Base-by-base conservation (phyloP, 306 rosid genomes). In the Vigna angularis region DNA sequence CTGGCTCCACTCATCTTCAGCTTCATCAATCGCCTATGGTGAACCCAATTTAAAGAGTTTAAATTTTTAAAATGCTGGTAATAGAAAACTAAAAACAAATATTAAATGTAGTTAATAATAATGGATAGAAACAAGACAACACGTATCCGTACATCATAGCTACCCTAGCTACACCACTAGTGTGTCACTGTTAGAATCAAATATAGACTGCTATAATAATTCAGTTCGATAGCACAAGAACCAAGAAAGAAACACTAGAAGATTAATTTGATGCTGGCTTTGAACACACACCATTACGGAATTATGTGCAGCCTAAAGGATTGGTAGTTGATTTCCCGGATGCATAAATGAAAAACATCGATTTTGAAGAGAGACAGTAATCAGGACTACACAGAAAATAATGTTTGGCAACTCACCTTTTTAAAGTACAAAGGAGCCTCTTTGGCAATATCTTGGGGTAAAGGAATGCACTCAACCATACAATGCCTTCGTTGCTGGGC, bases 1-100 rank as follows among this genome's bases (percentile, higher is more conserved):
- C 76, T 92, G 98, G 82, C 97, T 92, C 98, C 97, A 94, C 72
- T 90, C 97, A 64, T 90, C 93, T 81, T 90, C 95, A 12, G 97
- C 98, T 86, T 94, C 98, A 75, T 90, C 97, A 77, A 94, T 94
- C 32, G 93, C 98, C 98, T 92, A 82, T 66, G 58, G 71, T 61
- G 49, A 73, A 77, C 53, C 61, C 69, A 70, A 34, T 48, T 76
- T 57, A 16, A 74, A 44, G 20, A 72, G 69, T 59, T 58, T 49
- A 52, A 18, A 15, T 28, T 65, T 61, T 66, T 55, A 44, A 58
- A 57, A 45, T 40, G 5, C 32, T 34, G 1, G 17, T 15, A 1
- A 10, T 17, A 6, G 14, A 58, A 26, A 57, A 13, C 7, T 28
- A 14, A 64, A 34, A 63, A 48, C 3, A 34, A 63, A 50, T 44